phyloP scores from a whole-genome alignment of 2,329 filamentous ascomycete genomes.

The Magnaporthiopsis rhizophila region DNA sequence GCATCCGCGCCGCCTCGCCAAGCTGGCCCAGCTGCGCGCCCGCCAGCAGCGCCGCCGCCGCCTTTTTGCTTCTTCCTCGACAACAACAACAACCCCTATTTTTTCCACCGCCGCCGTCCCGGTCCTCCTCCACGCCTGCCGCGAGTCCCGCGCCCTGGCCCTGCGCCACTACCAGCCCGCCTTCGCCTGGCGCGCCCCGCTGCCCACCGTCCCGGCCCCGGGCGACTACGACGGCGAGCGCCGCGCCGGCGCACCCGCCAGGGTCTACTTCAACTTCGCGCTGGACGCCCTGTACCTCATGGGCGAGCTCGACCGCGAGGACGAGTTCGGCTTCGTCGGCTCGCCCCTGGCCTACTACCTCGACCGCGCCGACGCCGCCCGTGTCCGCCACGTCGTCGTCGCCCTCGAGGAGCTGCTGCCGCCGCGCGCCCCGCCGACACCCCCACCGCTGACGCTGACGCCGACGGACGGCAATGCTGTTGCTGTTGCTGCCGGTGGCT shows the following conservation, averaged over 20 bases:
- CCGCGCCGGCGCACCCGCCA: conserved; percentile 10
- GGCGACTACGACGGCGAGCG: conserved; percentile 18
- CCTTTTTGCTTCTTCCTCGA: conserved; percentile 13
- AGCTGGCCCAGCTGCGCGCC: conserved; percentile 20
- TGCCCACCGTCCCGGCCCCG: conserved; percentile 14
- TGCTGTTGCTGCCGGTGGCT: neutral
- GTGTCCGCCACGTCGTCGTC: conserved; percentile 35
- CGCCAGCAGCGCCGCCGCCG: conserved; percentile 13
- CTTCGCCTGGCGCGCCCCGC: conserved; percentile 7
- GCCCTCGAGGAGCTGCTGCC: conserved; percentile 33
- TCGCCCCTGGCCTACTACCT: conserved; percentile 42
- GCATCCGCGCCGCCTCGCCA: neutral
- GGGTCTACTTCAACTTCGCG: conserved; percentile 40
- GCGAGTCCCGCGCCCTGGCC: conserved; percentile 24
- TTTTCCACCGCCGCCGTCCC: conserved; percentile 27
- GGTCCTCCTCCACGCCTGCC: conserved; percentile 21
- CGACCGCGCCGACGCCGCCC: conserved; percentile 30
- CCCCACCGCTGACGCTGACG: conserved; percentile 17
- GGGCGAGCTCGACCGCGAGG: conserved; percentile 40
- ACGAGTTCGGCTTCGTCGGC: conserved; percentile 34
- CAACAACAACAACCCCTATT: neutral
- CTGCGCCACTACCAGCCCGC: conserved; percentile 22
- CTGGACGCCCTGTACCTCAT: conserved; percentile 38
- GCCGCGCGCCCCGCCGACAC: conserved; percentile 20
- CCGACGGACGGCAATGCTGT: neutral